A percentile compares a stretch with the other conserved stretches of the same genome.
These are phyloP conservation scores for Nymphaea thermarum DNA, from an alignment of 164 flowering plant species.

Conservation along the genomic window DNA sequence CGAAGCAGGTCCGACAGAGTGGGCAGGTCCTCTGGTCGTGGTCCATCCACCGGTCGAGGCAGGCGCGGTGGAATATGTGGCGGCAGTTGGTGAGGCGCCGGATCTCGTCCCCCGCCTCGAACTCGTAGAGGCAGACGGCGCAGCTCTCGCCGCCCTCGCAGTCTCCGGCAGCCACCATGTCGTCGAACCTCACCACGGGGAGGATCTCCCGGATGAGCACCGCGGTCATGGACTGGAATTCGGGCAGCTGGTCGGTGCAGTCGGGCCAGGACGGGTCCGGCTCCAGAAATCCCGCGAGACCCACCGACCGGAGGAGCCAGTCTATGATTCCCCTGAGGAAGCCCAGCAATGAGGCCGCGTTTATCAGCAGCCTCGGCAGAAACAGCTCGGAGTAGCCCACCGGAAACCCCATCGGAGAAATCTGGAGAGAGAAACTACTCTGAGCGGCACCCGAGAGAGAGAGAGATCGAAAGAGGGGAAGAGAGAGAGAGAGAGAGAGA, in stretches of 20 bases:
- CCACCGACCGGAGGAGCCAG: slow-evolving; percentile 33
- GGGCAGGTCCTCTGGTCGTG: slow-evolving; percentile 87
- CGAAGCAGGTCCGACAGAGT: slow-evolving; percentile 59
- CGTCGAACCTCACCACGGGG: slow-evolving; percentile 51
- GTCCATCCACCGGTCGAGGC: slow-evolving; percentile 90
- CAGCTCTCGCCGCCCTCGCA: slow-evolving; percentile 43
- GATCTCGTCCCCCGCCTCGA: slow-evolving; percentile 57
- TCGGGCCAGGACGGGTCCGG: slow-evolving; percentile 24
- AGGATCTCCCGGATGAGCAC: slow-evolving; percentile 60
- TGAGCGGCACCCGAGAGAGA: background rate
- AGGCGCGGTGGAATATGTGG: slow-evolving; percentile 70
- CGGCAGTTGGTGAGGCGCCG: slow-evolving; percentile 58
- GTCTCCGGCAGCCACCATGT: slow-evolving; percentile 10
- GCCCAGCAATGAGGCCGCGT: slow-evolving; percentile 43
- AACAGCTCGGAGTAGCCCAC: slow-evolving; percentile 70
- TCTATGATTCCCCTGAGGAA: slow-evolving; percentile 32
- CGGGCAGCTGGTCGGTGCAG: slow-evolving; percentile 15
- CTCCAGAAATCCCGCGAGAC: slow-evolving; percentile 58
- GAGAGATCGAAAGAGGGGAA: background rate
- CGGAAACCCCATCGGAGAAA: slow-evolving; percentile 65
- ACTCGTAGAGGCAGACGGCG: slow-evolving; percentile 78
- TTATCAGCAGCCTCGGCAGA: slow-evolving; percentile 56
- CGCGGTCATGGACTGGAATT: slow-evolving; percentile 45
- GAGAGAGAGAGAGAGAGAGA: background rate
- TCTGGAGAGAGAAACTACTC: slow-evolving; percentile 1